Percentiles rank a stretch among this genome's conserved stretches.
Conservation (phyloP, 2,329 filamentous ascomycete species). For the Pseudocercospora crystallina region DNA sequence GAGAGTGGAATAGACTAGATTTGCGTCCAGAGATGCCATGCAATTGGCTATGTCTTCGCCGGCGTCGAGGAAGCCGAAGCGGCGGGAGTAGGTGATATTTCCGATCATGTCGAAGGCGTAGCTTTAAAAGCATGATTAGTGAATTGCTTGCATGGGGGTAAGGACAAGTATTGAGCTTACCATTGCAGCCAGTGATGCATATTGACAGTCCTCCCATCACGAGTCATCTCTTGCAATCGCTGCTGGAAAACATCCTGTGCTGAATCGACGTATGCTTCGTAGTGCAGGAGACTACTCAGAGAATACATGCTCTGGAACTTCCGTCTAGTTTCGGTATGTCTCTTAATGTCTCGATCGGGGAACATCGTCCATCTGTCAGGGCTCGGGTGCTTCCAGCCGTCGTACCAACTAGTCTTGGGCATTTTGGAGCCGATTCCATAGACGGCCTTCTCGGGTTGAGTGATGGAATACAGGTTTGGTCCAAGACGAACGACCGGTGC, state of each 20-base stretch:
- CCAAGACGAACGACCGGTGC: constrained; percentile 25
- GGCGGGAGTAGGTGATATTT: constrained; percentile 35
- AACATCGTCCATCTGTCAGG: constrained; percentile 21
- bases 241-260: constrained; percentile 16
- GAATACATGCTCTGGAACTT: constrained; percentile 27
- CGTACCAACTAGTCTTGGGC: constrained; percentile 27
- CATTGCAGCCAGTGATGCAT: constrained; percentile 31
- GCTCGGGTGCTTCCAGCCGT: constrained; percentile 16
- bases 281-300: constrained; percentile 24
- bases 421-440: constrained; percentile 25
- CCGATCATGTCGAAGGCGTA: constrained; percentile 45
- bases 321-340: constrained; percentile 20
- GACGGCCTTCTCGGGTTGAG: constrained; percentile 19
- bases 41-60: constrained; percentile 35
- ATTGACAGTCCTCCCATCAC: constrained; percentile 15
- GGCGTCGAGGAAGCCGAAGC: constrained; percentile 40
- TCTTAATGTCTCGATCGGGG: constrained; percentile 18
- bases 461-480: constrained; percentile 24
- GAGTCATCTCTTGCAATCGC: constrained; percentile 16
- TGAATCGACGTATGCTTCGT: constrained; percentile 24
- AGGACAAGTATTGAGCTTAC: constrained; percentile 13
- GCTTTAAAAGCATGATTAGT: too few relatives aligned
- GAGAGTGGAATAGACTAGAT: constrained; percentile 14
- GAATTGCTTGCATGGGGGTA: too few relatives aligned
- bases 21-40: constrained; percentile 16